These are phyloP conservation scores for Cryptosporidium andersoni DNA, from an alignment of 169 alveolate genomes.

Conservation along the genomic window DNA sequence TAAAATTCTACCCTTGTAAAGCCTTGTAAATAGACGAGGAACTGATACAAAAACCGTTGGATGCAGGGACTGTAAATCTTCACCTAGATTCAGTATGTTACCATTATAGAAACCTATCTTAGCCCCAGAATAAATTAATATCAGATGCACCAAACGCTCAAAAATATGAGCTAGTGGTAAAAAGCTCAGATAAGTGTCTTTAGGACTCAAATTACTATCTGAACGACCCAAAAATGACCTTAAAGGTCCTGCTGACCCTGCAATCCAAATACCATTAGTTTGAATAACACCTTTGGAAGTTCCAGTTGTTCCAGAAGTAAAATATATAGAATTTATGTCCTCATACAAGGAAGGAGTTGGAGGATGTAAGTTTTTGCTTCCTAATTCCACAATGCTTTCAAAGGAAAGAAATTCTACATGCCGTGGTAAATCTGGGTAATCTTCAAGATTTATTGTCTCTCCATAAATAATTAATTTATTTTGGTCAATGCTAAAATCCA, in stretches of 20 bases:
- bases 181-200: conserved; percentile 89
- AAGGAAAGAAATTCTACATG: conserved; percentile 38
- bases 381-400: conserved; percentile 72
- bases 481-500: conserved; percentile 68
- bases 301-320: conserved; percentile 98
- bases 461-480: conserved; percentile 68
- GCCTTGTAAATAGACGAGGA: conserved; percentile 92
- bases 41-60: conserved; percentile 95
- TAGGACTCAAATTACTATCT: conserved; percentile 61
- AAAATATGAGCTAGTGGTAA: conserved; percentile 95
- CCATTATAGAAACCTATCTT: conserved; percentile 90
- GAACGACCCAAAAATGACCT: conserved; percentile 78
- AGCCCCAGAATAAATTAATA: conserved; percentile 76
- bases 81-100: conserved; percentile 85
- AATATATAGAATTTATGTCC: conserved; percentile 88
- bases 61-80: conserved; percentile 87
- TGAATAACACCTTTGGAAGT: conserved; percentile 96
- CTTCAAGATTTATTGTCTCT: conserved; percentile 16
- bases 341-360: conserved; percentile 80
- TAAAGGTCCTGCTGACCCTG: conserved; percentile 75
- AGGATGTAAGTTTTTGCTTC: conserved; percentile 65
- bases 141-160: conserved; percentile 88
- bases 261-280: conserved; percentile 86
- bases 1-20: conserved; percentile 82
- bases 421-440: conserved; percentile 39